Evolutionary conservation across 331 rosid genomes (phyloP).

Genomic region (Stylosanthes scabra): DNA sequence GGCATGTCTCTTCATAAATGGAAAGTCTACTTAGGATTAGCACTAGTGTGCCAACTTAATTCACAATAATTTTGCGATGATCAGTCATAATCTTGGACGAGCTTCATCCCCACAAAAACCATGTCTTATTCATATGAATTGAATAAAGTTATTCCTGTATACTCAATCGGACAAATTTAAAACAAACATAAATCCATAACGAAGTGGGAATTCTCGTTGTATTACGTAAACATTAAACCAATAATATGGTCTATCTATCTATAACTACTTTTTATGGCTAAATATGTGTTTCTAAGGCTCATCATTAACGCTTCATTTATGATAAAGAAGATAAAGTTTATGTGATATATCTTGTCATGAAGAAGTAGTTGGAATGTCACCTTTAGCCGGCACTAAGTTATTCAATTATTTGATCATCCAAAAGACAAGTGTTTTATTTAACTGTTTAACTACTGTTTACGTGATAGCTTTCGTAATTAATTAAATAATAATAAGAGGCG

Average conservation of each 20-base stretch:
- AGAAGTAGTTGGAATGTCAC: constrained; percentile 52
- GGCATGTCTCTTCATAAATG: no score
- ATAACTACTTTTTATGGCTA: constrained; percentile 20
- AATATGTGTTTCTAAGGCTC: constrained; percentile 4
- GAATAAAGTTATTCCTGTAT: neutral
- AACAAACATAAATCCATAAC: constrained; percentile 7
- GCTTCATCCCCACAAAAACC: neutral
- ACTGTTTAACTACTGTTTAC: neutral
- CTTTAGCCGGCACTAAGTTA: constrained; percentile 38
- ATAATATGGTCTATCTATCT: neutral
- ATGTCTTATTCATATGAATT: constrained; percentile 14
- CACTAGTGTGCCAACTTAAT: constrained; percentile 5
- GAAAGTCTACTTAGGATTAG: neutral
- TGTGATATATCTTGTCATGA: constrained; percentile 3
- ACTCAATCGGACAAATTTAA: constrained; percentile 20
- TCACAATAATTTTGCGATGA: neutral
- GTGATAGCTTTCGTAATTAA: constrained; percentile 8
- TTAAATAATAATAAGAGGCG: no score
- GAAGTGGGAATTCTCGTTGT: constrained; percentile 31
- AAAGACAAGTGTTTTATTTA: constrained; percentile 32
- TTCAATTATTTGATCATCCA: neutral
- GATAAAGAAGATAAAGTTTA: constrained; percentile 27
- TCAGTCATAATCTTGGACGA: neutral
- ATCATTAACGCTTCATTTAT: constrained; percentile 30
- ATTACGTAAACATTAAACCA: constrained; percentile 36